Evolutionary conservation across 2,329 filamentous ascomycete genomes (phyloP).

Genomic region (Aureobasidium sp.): DNA sequence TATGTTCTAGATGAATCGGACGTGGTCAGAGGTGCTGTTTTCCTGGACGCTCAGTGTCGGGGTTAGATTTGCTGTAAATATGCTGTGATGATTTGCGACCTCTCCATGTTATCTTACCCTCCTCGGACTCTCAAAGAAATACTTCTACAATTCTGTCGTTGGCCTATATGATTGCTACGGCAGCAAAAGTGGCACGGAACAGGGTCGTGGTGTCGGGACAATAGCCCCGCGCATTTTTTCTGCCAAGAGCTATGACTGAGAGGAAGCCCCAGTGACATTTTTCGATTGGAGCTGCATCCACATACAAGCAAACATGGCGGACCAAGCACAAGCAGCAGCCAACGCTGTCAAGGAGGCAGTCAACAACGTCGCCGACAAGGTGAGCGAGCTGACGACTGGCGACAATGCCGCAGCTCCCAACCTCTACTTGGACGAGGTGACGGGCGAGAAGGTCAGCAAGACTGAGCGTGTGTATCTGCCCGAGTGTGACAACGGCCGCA

Average conservation of each 20-base stretch:
- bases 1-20: too few relatives aligned
- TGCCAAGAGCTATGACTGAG: conserved; percentile 1
- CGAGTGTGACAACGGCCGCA: conserved; percentile 16
- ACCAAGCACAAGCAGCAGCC: conserved; percentile 30
- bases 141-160: too few relatives aligned
- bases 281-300: not conserved
- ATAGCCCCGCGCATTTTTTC: not conserved
- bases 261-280: not conserved
- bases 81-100: too few relatives aligned
- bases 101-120: too few relatives aligned
- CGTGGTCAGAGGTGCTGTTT: too few relatives aligned
- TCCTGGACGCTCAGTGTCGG: too few relatives aligned
- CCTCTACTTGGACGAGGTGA: conserved; percentile 87
- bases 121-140: too few relatives aligned
- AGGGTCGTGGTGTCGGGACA: not conserved
- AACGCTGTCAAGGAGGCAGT: conserved; percentile 33
- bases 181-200: not conserved
- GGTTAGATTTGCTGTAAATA: too few relatives aligned
- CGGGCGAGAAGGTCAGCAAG: conserved; percentile 68
- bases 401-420: conserved; percentile 31
- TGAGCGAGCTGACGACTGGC: conserved; percentile 28
- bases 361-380: conserved; percentile 28
- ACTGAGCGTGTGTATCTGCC: conserved; percentile 30
- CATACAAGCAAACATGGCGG: conserved; percentile 24
- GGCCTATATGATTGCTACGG: too few relatives aligned